phyloP scores from a whole-genome alignment of 352 stramenopile species.

The Phytopythium mirpurense region DNA sequence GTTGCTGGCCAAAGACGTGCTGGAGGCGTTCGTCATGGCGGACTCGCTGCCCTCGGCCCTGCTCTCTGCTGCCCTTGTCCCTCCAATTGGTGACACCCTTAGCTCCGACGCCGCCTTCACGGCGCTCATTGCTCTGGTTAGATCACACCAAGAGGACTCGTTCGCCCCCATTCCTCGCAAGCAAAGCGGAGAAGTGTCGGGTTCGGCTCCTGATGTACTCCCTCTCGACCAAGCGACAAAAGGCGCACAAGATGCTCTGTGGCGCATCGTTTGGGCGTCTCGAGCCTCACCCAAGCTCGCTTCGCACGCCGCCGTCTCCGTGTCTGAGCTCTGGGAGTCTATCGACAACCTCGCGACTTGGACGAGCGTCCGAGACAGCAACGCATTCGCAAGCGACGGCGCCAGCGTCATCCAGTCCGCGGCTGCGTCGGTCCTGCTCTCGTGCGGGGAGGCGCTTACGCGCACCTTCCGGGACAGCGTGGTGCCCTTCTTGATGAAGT shows the following conservation, averaged over 20 bases:
- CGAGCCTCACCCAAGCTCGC: neutral
- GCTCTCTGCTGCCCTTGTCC: neutral
- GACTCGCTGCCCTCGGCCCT: neutral
- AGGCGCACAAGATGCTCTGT: neutral
- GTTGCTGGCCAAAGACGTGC: constrained; percentile 20
- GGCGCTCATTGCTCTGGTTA: neutral
- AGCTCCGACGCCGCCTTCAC: neutral
- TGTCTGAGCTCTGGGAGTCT: neutral
- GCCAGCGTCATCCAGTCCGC: constrained; percentile 17
- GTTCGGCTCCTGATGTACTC: too few relatives aligned
- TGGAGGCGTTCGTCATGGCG: constrained; percentile 15
- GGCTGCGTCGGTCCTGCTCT: constrained; percentile 24
- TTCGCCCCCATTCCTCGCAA: neutral
- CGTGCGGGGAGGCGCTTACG: constrained; percentile 17
- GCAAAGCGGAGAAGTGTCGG: neutral
- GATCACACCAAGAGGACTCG: too few relatives aligned
- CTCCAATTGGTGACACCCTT: neutral
- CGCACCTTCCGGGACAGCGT: constrained; percentile 10
- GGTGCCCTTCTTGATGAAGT: constrained; percentile 22
- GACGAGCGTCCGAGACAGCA: constrained; percentile 3
- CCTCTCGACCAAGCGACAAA: neutral
- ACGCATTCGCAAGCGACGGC: constrained; percentile 6
- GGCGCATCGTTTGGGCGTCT: neutral
- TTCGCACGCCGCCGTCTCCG: neutral
- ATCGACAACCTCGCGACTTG: constrained; percentile 1